Evolutionary conservation across 2,329 filamentous ascomycete species (phyloP).

Genomic region (Alternaria triticimaculans): DNA sequence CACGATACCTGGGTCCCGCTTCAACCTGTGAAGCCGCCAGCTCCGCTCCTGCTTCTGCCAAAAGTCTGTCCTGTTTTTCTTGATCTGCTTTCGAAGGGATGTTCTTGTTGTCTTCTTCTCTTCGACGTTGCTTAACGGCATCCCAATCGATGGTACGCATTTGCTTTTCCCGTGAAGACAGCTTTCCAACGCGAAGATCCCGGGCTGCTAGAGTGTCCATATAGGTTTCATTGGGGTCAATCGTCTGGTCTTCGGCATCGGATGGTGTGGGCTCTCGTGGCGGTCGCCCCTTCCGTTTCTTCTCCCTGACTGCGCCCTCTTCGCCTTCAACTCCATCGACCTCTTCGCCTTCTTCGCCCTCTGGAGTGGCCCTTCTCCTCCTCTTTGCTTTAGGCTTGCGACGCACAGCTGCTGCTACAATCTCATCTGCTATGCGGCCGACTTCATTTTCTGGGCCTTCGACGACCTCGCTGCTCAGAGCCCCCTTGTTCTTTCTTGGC

Average conservation of each 20-base stretch:
- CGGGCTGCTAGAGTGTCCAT: conserved; percentile 77
- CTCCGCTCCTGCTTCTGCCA: conserved; percentile 24
- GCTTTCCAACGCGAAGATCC: conserved; percentile 68
- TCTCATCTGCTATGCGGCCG: conserved; percentile 14
- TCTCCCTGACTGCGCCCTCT: conserved; percentile 11
- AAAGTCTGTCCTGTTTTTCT: conserved; percentile 28
- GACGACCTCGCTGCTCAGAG: conserved; percentile 6
- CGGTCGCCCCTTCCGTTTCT: conserved; percentile 34
- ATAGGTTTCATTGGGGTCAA: conserved; percentile 71
- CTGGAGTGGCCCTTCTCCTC: conserved; percentile 21
- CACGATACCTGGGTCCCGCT: conserved; percentile 61
- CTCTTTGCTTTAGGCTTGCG: conserved; percentile 28
- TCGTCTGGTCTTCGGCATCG: conserved; percentile 52
- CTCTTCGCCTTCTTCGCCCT: conserved; percentile 18
- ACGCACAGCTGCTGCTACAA: conserved; percentile 11
- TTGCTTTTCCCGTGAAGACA: conserved; percentile 75
- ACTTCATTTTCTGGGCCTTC: conserved; percentile 18
- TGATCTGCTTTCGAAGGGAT: conserved; percentile 31
- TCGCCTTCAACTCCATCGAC: conserved; percentile 14
- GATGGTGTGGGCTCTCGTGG: conserved; percentile 42
- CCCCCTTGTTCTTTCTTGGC: conserved; percentile 34
- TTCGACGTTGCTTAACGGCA: conserved; percentile 53
- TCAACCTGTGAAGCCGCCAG: conserved; percentile 19
- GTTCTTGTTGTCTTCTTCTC: conserved; percentile 40
- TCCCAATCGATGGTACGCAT: conserved; percentile 71